phyloP scores from a whole-genome alignment of 257 asterid genomes.

The Fraxinus cuspidata region DNA sequence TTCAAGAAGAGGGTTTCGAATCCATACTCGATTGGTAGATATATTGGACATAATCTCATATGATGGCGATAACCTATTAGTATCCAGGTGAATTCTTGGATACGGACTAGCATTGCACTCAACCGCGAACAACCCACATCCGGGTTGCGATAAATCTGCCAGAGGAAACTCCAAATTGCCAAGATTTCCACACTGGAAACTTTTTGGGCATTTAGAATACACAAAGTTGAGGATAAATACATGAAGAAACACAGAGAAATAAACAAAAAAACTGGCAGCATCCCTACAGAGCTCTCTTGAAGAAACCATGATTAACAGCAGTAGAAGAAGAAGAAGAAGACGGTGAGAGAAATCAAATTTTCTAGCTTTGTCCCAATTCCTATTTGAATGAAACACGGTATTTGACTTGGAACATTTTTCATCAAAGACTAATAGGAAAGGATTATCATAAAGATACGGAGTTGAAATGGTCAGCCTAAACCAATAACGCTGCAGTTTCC shows the following conservation, averaged over 20 bases:
- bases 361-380: not conserved
- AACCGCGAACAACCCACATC: conserved; percentile 42
- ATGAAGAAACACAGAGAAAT: not conserved
- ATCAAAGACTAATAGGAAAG: not conserved
- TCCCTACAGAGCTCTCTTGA: not conserved
- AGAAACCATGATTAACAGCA: not conserved
- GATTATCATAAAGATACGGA: not conserved
- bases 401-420: not conserved
- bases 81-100: conserved; percentile 29
- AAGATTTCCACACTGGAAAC: conserved; percentile 35
- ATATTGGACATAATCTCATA: not conserved
- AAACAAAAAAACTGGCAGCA: not conserved
- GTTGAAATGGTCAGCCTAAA: not conserved
- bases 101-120: not conserved
- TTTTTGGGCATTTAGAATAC: conserved; percentile 29
- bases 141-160: not conserved
- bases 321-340: not conserved
- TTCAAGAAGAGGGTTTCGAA: not conserved
- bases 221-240: conserved; percentile 11
- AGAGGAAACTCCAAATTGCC: conserved; percentile 36
- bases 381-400: not conserved
- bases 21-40: not conserved
- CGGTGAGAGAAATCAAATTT: not conserved
- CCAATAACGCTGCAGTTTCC: not conserved
- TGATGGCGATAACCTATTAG: not conserved